Evolutionary conservation across 768 basidiomycete genomes (phyloP), one percentile per base, ranked within the genome.

Genomic region (Agrocybe chaxingu): DNA sequence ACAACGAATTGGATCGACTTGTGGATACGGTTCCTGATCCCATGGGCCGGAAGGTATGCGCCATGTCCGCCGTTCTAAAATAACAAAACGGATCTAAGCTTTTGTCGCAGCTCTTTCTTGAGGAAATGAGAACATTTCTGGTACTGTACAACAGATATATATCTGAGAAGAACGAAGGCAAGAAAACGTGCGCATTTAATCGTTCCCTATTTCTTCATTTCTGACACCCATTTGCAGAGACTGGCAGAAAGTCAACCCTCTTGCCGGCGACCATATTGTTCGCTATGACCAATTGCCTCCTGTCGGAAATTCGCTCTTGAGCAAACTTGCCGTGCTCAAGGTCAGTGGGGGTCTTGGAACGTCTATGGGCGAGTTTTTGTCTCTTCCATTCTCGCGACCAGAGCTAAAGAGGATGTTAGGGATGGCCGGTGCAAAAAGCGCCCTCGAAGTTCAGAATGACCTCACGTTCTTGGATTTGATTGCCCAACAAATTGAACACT

Each of bases 311-410:
- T 66, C 72, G 48, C 73, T 79, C 53, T 74, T 92, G 63, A 78
- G 81, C 72, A 89, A 89, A 73, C 78, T 93, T 54, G 91, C 85
- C 16, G 81, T 89, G 39, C 80, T 89, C 65, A 94, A 95, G 73
- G 82, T 94, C 59, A 93, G 94, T 69, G 93, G 93, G 59, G 89
- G 90, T 63, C 80, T 91, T 41, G 89, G 89, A 57, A 89, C 87
- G 19, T 89, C 87, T 47, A 85, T 88, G 84, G 85, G 85, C 77
- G 56, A 48, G 76, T 65, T 45, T 29, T n/a, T 50, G 37, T 31
- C 33, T 4, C 34, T 6, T 34, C 8, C 11, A 36, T 13, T 7
- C 3, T 52, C 44, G 24, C 19, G 9, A 10, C 51, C 18, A 1
- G 10, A n/a, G 34, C 72, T 78, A 57, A 45, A 35, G 29, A 11